These are phyloP conservation scores for Populus pruinosa DNA, from an alignment of 345 rosid genomes.

Conservation along the genomic window DNA sequence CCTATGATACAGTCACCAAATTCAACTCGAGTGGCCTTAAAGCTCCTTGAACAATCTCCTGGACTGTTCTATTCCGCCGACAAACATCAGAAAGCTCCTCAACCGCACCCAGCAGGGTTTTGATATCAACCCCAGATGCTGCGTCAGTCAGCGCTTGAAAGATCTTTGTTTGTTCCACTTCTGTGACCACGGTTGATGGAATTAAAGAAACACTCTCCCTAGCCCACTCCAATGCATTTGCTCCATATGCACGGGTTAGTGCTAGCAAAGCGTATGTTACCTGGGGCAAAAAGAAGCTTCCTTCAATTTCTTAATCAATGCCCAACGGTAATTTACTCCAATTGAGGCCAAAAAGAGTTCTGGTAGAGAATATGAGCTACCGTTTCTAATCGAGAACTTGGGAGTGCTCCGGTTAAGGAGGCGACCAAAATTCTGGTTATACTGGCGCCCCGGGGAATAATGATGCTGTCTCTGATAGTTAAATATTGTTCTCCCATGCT, in stretches of 20 bases:
- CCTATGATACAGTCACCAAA: slow-evolving; percentile 48
- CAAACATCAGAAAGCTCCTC: slow-evolving; percentile 95
- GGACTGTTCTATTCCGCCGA: slow-evolving; percentile 87
- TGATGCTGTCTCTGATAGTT: slow-evolving; percentile 58
- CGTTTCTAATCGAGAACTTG: slow-evolving; percentile 87
- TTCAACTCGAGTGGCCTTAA: slow-evolving; percentile 79
- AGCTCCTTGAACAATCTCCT: slow-evolving; percentile 88
- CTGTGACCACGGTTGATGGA: slow-evolving; percentile 73
- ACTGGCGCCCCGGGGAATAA: slow-evolving; percentile 81
- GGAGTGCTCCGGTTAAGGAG: slow-evolving; percentile 92
- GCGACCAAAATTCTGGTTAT: slow-evolving; percentile 79
- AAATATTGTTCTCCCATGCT: slow-evolving; percentile 58
- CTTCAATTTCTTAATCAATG: not conserved
- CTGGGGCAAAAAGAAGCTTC: slow-evolving; percentile 25
- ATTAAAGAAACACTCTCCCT: slow-evolving; percentile 60
- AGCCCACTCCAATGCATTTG: slow-evolving; percentile 77
- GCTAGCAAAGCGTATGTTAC: slow-evolving; percentile 77
- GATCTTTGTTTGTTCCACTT: slow-evolving; percentile 65
- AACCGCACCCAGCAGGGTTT: slow-evolving; percentile 51
- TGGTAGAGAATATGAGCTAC: slow-evolving; percentile 31
- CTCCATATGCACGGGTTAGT: slow-evolving; percentile 57
- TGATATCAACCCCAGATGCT: slow-evolving; percentile 68
- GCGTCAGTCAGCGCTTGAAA: slow-evolving; percentile 69
- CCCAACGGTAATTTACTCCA: not conserved
- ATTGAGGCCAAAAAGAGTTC: not conserved